These are phyloP conservation scores for Globisporangium parvum DNA, from an alignment of 352 stramenopile genomes.

Conservation along the genomic window DNA sequence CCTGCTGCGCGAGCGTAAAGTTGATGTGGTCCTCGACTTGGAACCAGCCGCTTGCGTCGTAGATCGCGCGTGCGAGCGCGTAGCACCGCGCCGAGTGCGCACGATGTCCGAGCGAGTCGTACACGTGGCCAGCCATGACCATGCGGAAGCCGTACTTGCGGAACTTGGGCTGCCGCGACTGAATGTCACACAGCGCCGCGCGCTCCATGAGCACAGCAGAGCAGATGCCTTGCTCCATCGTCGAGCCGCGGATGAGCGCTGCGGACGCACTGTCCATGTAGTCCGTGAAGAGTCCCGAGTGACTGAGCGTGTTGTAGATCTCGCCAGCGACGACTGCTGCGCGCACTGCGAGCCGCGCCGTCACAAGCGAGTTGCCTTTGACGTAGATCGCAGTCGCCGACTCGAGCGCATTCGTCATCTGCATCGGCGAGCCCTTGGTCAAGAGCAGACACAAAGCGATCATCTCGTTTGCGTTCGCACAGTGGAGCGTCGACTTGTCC, in stretches of 20 bases:
- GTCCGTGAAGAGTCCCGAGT: conserved; percentile 74
- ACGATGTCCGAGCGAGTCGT: conserved; percentile 62
- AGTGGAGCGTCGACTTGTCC: conserved; percentile 82
- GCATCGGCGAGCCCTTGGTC: conserved; percentile 67
- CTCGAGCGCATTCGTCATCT: conserved; percentile 83
- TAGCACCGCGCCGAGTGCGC: conserved; percentile 82
- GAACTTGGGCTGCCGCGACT: conserved; percentile 63
- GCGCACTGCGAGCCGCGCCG: conserved; percentile 53
- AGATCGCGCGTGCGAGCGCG: conserved; percentile 65
- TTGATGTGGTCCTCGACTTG: conserved; percentile 88
- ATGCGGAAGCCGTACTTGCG: conserved; percentile 88
- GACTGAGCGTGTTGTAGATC: conserved; percentile 70
- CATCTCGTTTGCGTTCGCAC: conserved; percentile 84
- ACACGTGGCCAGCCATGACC: conserved; percentile 86
- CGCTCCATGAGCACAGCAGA: conserved; percentile 78
- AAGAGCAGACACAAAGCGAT: conserved; percentile 81
- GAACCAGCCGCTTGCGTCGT: conserved; percentile 77
- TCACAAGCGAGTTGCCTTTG: conserved; percentile 39
- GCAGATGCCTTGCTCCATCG: conserved; percentile 81
- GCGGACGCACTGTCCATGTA: conserved; percentile 85
- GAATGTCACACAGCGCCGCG: conserved; percentile 72
- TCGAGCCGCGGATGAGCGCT: conserved; percentile 75
- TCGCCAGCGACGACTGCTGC: conserved; percentile 71
- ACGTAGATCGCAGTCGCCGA: conserved; percentile 57
- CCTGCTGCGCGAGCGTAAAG: conserved; percentile 78